Conservation (phyloP, 306 rosid genomes). For the Ochetophila trinervis region DNA sequence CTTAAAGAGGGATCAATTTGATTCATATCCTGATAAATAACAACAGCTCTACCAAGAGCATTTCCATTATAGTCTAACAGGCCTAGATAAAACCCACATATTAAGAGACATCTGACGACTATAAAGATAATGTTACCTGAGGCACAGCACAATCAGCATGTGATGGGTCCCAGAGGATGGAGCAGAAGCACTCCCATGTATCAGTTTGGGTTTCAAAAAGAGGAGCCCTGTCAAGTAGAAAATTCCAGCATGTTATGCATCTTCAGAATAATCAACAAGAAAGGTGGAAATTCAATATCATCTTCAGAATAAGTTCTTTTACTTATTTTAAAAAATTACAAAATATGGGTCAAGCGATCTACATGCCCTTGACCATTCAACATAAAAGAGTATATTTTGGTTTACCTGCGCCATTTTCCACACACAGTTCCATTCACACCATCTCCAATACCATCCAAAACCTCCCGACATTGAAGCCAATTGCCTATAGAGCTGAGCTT, state of each 20-base stretch:
- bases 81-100: background rate
- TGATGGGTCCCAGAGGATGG: constrained; percentile 44
- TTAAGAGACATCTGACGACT: background rate
- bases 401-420: constrained; percentile 95
- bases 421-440: constrained; percentile 49
- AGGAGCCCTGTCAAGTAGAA: constrained; percentile 41
- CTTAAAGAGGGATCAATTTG: too few species aligned
- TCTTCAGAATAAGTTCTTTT: background rate
- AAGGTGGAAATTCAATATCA: background rate
- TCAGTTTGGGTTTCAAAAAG: constrained; percentile 50
- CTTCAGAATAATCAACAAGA: background rate
- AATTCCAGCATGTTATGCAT: constrained; percentile 13
- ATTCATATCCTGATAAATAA: too few species aligned
- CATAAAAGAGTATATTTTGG: constrained; percentile 10
- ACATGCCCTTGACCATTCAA: background rate
- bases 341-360: background rate
- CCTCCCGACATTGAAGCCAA: constrained; percentile 85
- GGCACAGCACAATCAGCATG: constrained; percentile 53
- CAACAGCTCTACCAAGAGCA: background rate
- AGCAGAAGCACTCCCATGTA: constrained; percentile 57
- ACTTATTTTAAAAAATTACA: background rate
- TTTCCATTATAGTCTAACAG: background rate
- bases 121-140: constrained; percentile 36
- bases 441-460: constrained; percentile 36
- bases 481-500: constrained; percentile 53